phyloP scores from a whole-genome alignment of 2,329 filamentous ascomycete species.

The Colletotrichum phormii region DNA sequence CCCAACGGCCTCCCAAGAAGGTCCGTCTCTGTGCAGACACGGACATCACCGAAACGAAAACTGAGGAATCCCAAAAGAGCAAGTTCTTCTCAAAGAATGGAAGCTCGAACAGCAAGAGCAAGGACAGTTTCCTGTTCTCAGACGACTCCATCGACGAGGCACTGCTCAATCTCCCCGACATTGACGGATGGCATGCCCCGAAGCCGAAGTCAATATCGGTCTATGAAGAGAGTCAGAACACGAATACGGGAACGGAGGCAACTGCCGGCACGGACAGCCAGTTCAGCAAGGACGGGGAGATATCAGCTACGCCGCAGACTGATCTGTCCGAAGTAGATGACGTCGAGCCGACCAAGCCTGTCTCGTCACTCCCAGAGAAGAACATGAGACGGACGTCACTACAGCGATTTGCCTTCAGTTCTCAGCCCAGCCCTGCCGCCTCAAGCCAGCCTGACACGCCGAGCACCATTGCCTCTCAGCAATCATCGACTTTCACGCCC shows the following conservation, averaged over 20 bases:
- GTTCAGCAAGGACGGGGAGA: constrained; percentile 32
- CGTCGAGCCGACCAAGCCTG: neutral
- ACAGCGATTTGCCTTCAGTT: constrained; percentile 42
- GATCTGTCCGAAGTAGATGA: constrained; percentile 26
- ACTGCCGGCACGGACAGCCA: constrained; percentile 31
- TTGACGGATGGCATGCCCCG: constrained; percentile 58
- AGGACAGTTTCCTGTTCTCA: constrained; percentile 61
- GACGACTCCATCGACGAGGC: constrained; percentile 70
- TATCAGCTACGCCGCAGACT: constrained; percentile 19
- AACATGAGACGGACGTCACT: constrained; percentile 34
- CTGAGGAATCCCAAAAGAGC: constrained; percentile 57
- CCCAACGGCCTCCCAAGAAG: constrained; percentile 65
- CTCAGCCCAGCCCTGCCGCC: constrained; percentile 18
- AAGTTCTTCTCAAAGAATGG: constrained; percentile 61
- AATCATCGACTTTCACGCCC: constrained; percentile 44
- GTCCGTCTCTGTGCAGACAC: constrained; percentile 63
- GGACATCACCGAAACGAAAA: constrained; percentile 42
- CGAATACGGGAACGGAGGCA: constrained; percentile 38
- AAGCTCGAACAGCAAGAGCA: constrained; percentile 44
- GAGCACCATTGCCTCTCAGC: constrained; percentile 47
- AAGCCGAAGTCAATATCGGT: constrained; percentile 55
- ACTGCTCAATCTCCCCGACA: constrained; percentile 62
- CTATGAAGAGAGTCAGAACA: constrained; percentile 53
- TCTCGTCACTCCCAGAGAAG: neutral
- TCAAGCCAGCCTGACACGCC: constrained; percentile 43